Base-by-base conservation (phyloP, 2,329 filamentous ascomycete species). In the Trichoderma atrobrunneum region DNA sequence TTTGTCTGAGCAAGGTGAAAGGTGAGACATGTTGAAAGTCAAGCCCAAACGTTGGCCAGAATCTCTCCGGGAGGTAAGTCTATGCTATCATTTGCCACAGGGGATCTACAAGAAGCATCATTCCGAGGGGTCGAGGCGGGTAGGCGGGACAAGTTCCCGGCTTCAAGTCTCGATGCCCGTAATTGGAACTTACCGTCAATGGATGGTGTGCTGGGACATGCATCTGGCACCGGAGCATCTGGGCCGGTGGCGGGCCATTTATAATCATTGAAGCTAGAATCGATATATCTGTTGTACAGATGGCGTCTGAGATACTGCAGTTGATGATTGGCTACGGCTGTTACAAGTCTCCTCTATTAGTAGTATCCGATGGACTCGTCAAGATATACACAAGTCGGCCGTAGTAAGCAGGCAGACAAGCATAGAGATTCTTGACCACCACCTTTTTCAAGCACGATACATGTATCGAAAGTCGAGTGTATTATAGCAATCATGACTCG, bases 61-160 rank as follows among this genome's bases (percentile, higher is more conserved):
- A 26, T 32, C 63, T 65, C 54, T 34, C n/a, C 12, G 3, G 11
- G 18, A 26, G n/a, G 14, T 18, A 14, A 68, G 51, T 43, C 54
- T 18, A 68, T 48, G 54, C 54, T 43, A 43, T 68, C 54, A 68
- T 68, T 68, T 21, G 65, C 65, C 65, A 68, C 65, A 30, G 4
- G 12, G 7, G 54, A 59, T 68, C 65, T 43, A 43, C 54, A 59
- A 59, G 24, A 8, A 43, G 54, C 65, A 43, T 68, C 32, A 43
- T 12, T 59, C 34, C 21, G 24, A 26, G 54, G 54, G 26, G 14
- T 21, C 18, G 18, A 24, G n/a, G 36, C 32, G 26, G 48, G 39
- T 34, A 43, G 24, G 26, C 65, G 65, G 54, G 7, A 43, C 34
- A 21, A 10, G 26, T 59, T 39, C 54, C 65, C 65, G 34, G 39